Evolutionary conservation across 2,329 filamentous ascomycete species (phyloP).

Genomic region (Trichoderma oligosporum): DNA sequence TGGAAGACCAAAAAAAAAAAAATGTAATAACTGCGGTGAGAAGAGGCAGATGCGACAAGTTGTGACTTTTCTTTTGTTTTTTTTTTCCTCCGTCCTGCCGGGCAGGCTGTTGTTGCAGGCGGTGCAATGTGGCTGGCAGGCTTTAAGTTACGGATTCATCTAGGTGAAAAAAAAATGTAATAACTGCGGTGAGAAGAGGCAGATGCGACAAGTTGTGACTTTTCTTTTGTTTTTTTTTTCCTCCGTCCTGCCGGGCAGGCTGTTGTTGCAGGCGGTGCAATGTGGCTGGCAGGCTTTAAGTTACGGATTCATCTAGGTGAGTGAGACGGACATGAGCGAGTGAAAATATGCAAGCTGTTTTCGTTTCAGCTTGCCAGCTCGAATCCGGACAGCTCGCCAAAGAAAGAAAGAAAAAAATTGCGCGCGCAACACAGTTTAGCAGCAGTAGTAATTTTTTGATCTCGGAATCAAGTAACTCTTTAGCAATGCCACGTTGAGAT

Average conservation of each 20-base stretch:
- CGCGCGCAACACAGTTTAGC: background rate
- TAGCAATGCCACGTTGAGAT: background rate
- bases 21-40: background rate
- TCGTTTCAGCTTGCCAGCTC: conserved; percentile 5
- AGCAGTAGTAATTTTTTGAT: background rate
- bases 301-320: conserved; percentile 14
- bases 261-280: conserved; percentile 1
- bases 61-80: too few relatives aligned
- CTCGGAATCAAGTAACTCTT: background rate
- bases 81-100: too few relatives aligned
- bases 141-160: conserved; percentile 13
- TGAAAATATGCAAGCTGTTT: conserved; percentile 1
- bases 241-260: background rate
- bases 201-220: background rate
- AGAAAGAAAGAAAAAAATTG: too few relatives aligned
- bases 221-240: too few relatives aligned
- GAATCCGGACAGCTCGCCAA: conserved; percentile 8
- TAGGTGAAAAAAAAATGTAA: background rate
- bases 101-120: background rate
- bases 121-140: background rate
- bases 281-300: background rate
- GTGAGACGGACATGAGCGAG: conserved; percentile 12
- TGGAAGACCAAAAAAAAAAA: background rate
- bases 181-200: background rate
- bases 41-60: background rate